A percentile compares a stretch with the other conserved stretches of the same genome.
Evolutionary conservation across 768 basidiomycete species (phyloP).

Genomic region (Hypholoma sublateritium): DNA sequence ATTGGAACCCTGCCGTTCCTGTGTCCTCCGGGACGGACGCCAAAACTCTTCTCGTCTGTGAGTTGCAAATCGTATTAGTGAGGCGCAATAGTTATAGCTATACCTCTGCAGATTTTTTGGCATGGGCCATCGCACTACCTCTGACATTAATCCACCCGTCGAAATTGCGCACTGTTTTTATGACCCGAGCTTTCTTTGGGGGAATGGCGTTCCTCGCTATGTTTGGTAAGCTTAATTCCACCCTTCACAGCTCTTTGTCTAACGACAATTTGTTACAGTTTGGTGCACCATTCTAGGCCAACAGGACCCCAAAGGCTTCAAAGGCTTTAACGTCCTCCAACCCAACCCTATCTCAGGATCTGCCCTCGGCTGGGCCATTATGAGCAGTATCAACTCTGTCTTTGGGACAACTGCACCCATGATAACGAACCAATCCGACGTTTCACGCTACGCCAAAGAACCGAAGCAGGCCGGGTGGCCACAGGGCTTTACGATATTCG

Average conservation of each 20-base stretch:
- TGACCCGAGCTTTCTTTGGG: constrained; percentile 7
- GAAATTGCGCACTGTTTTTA: constrained; percentile 11
- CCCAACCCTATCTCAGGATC: constrained; percentile 8
- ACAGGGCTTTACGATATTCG: constrained; percentile 13
- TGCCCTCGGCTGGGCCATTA: constrained; percentile 12
- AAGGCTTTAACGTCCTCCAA: constrained; percentile 13
- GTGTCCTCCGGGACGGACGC: constrained; percentile 15
- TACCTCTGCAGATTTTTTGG: constrained; percentile 9
- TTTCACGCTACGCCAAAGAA: constrained; percentile 14
- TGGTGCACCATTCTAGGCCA: constrained; percentile 16
- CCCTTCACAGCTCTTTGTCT: background rate
- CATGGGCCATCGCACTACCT: constrained; percentile 11
- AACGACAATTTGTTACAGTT: background rate
- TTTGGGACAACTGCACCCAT: constrained; percentile 14
- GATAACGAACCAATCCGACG: constrained; percentile 16
- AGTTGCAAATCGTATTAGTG: background rate
- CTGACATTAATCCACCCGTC: constrained; percentile 12
- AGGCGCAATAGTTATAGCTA: background rate
- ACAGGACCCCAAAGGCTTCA: constrained; percentile 12
- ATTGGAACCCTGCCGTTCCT: constrained; percentile 11
- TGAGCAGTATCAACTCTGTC: constrained; percentile 16
- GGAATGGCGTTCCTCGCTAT: constrained; percentile 8
- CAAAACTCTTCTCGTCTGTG: constrained; percentile 15
- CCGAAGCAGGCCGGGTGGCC: constrained; percentile 16
- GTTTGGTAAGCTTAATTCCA: constrained; percentile 6